Evolutionary conservation across 2,329 filamentous ascomycete species (phyloP), one percentile per base, ranked within the genome.

Genomic region (Pseudofabraea citricarpa): DNA sequence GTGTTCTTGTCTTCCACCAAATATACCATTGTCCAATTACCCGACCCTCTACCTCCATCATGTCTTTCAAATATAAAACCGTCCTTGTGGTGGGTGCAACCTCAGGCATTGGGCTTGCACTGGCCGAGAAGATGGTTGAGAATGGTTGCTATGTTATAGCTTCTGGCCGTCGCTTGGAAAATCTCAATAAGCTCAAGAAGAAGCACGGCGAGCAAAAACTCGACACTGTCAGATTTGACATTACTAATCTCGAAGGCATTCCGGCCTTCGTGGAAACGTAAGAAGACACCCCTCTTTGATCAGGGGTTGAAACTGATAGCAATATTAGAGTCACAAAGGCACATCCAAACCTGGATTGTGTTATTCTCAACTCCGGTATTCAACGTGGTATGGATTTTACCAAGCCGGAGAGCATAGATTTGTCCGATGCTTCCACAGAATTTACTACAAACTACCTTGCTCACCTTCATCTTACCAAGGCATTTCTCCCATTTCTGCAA

Each of bases 341-440:
- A 1, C 66, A 77, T 54, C 72, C 76, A 0, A 60, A 67, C n/a
- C 68, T 82, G 18, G 76, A 81, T 60, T 71, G 69, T 50, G 57
- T 83, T 19, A 55, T 83, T 42, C 61, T 82, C 35, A 81, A 81
- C 56, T 72, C 77, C 0, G 77, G 77, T 5, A 67, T 77, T 33
- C 76, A 82, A 54, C 64, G 66, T 22, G 56, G 56, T 1, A 59
- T 75, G 27, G 62, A 75, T 58, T 73, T 80, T 56, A 61, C 66
- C 13, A 56, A 65, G 13, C 73, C 75, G 3, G 59, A 60, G 5
- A 64, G 57, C 5, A 65, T 75, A 32, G 55, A 68, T 33, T 55
- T 72, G 5, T 36, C 51, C 1, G 19, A 48, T 0, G 61, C 73
- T 31, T 48, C 65, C 32, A 45, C 50, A 2, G 68, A 74, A 44